Conservation (phyloP, 2,329 filamentous ascomycete genomes). For the Scopulariopsis brevicaulis region DNA sequence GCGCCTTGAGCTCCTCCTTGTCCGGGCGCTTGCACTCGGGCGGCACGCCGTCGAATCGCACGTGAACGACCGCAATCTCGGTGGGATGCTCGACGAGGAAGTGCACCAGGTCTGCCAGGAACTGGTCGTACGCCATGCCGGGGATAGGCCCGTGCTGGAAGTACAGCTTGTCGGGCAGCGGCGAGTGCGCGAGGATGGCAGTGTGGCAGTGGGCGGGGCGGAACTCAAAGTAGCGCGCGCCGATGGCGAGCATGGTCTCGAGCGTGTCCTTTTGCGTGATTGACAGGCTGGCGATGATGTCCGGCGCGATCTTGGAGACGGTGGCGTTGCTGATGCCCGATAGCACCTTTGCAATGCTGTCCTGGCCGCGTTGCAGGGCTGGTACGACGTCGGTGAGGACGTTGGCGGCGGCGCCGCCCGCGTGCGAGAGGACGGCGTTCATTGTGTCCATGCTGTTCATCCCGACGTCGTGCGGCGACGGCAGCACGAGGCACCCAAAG, state of each 20-base stretch:
- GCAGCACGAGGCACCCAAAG: slow-evolving; percentile 30
- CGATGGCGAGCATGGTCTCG: slow-evolving; percentile 28
- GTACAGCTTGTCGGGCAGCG: slow-evolving; percentile 31
- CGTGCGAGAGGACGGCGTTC: slow-evolving; percentile 23
- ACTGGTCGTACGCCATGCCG: slow-evolving; percentile 32
- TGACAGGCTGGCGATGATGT: slow-evolving; percentile 33
- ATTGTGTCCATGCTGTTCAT: slow-evolving; percentile 38
- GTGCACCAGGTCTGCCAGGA: slow-evolving; percentile 24
- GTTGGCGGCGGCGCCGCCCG: slow-evolving; percentile 14
- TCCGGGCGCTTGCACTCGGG: slow-evolving; percentile 28
- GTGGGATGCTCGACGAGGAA: slow-evolving; percentile 27
- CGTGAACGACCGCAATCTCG: slow-evolving; percentile 36
- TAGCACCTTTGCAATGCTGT: slow-evolving; percentile 16
- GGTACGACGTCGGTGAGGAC: slow-evolving; percentile 14
- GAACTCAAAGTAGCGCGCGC: slow-evolving; percentile 40
- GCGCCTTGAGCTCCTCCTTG: slow-evolving; percentile 24
- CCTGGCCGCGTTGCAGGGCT: slow-evolving; percentile 5
- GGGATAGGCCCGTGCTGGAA: slow-evolving; percentile 39
- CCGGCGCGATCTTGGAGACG: slow-evolving; percentile 18
- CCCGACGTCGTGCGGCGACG: slow-evolving; percentile 33
- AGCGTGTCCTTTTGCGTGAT: slow-evolving; percentile 39
- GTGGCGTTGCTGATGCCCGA: slow-evolving; percentile 11
- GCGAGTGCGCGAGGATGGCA: slow-evolving; percentile 20
- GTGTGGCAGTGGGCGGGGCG: slow-evolving; percentile 33
- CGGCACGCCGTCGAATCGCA: slow-evolving; percentile 37